These are phyloP conservation scores for Botrytis galanthina DNA, from an alignment of 2,329 filamentous ascomycete genomes.

Conservation along the genomic window DNA sequence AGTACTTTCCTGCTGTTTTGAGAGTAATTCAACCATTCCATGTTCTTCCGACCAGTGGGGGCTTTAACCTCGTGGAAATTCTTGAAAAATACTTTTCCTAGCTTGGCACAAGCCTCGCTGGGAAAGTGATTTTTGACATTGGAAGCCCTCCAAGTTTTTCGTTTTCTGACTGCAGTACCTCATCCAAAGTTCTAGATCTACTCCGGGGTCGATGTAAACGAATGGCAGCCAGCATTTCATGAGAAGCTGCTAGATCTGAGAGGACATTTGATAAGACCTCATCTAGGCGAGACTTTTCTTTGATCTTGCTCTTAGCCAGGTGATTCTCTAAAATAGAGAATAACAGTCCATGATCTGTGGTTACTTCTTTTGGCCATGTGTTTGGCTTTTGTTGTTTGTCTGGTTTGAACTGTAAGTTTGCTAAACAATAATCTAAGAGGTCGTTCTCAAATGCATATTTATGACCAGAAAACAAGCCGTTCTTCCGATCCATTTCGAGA, in stretches of 20 bases:
- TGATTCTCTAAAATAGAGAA: conserved; percentile 18
- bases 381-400: background rate
- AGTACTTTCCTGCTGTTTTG: background rate
- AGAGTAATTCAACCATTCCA: background rate
- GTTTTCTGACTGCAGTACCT: conserved; percentile 3
- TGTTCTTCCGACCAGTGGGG: background rate
- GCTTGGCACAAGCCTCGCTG: too few relatives aligned
- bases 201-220: conserved; percentile 16
- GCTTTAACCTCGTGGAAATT: background rate
- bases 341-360: conserved; percentile 11
- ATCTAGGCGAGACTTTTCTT: conserved; percentile 19
- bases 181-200: background rate
- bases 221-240: conserved; percentile 19
- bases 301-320: background rate
- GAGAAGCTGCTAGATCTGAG: conserved; percentile 20
- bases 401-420: background rate
- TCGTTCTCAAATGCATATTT: background rate
- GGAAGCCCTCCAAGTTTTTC: background rate
- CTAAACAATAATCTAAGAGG: background rate
- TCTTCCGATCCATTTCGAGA: background rate
- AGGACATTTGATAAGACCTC: conserved; percentile 14
- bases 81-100: background rate
- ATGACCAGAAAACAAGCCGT: background rate
- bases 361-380: background rate
- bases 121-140: background rate